Evolutionary conservation across 225 moss, liverwort and hornwort genomes (phyloP).

Genomic region (Neckera pumila): DNA sequence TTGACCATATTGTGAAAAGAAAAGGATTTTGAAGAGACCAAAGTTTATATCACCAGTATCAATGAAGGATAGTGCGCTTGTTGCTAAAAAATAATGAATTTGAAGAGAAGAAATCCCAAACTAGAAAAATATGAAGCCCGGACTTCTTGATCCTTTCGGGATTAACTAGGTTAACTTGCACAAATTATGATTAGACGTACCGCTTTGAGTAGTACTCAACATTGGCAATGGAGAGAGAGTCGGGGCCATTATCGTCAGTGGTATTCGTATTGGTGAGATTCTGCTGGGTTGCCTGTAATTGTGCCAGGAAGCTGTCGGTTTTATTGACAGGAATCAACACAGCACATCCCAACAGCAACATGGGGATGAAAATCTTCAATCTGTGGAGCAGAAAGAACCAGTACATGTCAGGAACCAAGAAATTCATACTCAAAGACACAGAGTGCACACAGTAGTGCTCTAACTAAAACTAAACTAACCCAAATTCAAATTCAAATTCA

Average conservation of each 20-base stretch:
- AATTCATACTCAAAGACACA: neutral
- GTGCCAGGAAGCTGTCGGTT: constrained; percentile 40
- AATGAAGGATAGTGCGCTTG: neutral
- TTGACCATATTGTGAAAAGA: neutral
- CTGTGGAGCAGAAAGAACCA: constrained; percentile 13
- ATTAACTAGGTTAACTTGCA: neutral
- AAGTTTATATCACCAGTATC: neutral
- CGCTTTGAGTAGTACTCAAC: constrained; percentile 40
- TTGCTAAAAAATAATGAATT: neutral
- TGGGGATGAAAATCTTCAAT: constrained; percentile 75
- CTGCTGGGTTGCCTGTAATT: neutral
- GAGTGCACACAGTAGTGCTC: neutral
- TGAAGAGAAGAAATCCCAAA: neutral
- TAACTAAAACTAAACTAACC: neutral
- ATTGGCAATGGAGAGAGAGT: constrained; percentile 74
- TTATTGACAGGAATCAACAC: constrained; percentile 68
- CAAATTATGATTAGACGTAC: neutral
- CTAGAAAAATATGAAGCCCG: neutral
- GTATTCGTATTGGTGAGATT: neutral
- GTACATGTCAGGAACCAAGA: neutral
- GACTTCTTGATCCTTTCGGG: neutral
- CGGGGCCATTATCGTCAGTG: neutral
- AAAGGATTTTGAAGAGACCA: neutral
- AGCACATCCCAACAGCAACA: constrained; percentile 45
- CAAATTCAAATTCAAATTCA: neutral